Base-by-base conservation (phyloP, 495 filamentous ascomycete genomes). In the Penicillium cataractarum region DNA sequence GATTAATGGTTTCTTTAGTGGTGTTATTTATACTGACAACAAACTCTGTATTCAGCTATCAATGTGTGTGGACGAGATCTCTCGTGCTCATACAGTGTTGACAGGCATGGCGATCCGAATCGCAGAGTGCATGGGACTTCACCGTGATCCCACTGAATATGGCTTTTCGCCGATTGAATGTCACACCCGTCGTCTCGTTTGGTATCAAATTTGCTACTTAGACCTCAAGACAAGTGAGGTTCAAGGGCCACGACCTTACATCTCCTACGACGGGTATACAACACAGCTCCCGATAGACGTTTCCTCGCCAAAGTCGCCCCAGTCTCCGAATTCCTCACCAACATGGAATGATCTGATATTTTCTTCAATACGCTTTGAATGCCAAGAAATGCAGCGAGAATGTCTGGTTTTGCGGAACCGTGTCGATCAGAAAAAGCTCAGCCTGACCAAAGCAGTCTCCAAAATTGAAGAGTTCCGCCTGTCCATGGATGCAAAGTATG, bases 331-430 rank as follows among this genome's bases (percentile, higher is more conserved):
- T 46, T 46, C 40, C 8, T 3, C 40, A 46, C 8, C 26, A 6
- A 52, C 44, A 26, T 93, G 87, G 84, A 92, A 90, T 2, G 86
- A 89, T 32, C 84, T 84, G 65, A 87, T 89, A 19, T 75, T 90
- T 33, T 70, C 86, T 0, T 72, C 86, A 4, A 88, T 92, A 61
- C 83, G 89, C 6, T 89, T 90, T 64, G 87, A 91, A 68, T 84
- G 86, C 67, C 88, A 87, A 67, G 89, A 92, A 70, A 89, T 92
- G 81, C 84, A 87, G 68, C 84, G 90, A 9, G 73, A 76, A 32
- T 79, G 90, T 68, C 90, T 86, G 84, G 68, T 82, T 15, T 87
- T 90, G 64, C 79, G 87, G 35, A 78, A 82, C 26, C 80, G 82
- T 53, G 74, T 90, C n/a, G 86, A 89, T 65, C 75, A 76, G 44